Percentiles rank a stretch among this genome's conserved stretches.
Evolutionary conservation across 257 asterid genomes (phyloP).

Genomic region (Cordia subcordata): DNA sequence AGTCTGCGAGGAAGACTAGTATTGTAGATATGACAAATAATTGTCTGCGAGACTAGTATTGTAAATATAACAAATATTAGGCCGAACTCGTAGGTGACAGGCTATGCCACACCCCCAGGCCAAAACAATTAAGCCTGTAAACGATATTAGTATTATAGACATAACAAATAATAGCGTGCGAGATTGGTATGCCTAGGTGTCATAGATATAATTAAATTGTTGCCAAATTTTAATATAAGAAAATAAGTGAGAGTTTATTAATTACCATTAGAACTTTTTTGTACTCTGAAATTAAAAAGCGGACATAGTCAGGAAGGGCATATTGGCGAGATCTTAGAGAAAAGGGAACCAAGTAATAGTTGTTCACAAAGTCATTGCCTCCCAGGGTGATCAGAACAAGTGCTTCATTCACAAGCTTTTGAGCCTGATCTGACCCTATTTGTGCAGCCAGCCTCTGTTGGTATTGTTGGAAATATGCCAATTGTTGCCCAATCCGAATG

Average conservation of each 20-base stretch:
- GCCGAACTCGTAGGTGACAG: no score
- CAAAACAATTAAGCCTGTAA: no score
- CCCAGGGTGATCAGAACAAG: conserved; percentile 68
- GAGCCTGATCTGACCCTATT: conserved; percentile 41
- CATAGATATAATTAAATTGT: neutral
- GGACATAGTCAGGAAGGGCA: conserved; percentile 43
- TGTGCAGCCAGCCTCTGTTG: conserved; percentile 38
- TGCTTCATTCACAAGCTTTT: conserved; percentile 38
- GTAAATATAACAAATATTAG: no score
- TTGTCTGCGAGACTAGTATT: no score
- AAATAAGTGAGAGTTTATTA: conserved; percentile 4
- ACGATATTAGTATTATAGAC: no score
- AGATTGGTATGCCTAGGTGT: no score
- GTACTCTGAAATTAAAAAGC: conserved; percentile 56
- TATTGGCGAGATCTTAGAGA: conserved; percentile 62
- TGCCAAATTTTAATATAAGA: neutral
- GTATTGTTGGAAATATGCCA: conserved; percentile 49
- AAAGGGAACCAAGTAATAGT: conserved; percentile 65
- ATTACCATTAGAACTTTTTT: conserved; percentile 53
- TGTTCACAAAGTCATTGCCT: conserved; percentile 92
- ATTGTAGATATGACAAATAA: no score
- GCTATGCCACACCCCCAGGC: no score
- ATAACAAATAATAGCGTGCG: no score
- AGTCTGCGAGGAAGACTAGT: no score
- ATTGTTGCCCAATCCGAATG: conserved; percentile 53